Percentiles rank a stretch among this genome's conserved stretches.
Conservation (phyloP, 305 asterid genomes). For the Fraxinus baroniana region DNA sequence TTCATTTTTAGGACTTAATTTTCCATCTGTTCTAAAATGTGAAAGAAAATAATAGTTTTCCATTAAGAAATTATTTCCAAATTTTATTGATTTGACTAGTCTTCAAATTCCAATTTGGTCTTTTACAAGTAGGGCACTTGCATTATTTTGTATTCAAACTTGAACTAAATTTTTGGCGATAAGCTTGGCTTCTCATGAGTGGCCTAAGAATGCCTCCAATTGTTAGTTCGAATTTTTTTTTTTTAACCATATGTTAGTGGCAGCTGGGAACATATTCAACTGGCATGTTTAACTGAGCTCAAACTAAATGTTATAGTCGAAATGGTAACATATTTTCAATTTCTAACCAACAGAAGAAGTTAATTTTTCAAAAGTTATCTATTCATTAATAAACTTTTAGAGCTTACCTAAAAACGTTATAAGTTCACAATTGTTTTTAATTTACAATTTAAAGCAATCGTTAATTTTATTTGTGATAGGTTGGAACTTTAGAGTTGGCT, state of each 20-base stretch:
- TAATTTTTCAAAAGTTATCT: background rate
- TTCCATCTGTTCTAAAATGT: background rate
- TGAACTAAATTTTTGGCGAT: background rate
- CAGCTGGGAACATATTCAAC: background rate
- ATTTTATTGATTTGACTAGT: background rate
- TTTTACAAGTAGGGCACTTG: background rate
- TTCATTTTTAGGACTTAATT: background rate
- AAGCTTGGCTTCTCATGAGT: background rate
- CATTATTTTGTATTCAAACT: background rate
- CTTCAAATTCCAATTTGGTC: background rate
- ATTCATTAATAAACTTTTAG: background rate
- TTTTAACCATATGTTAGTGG: background rate
- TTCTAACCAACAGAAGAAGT: background rate
- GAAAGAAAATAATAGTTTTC: background rate
- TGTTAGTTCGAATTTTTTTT: background rate
- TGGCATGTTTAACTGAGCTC: background rate
- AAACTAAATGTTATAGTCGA: background rate
- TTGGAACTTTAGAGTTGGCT: slow-evolving; percentile 56
- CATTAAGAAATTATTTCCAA: background rate
- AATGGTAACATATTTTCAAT: background rate
- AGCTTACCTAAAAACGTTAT: background rate
- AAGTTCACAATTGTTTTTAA: background rate
- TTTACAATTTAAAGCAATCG: background rate
- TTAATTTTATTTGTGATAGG: slow-evolving; percentile 40
- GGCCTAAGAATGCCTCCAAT: background rate